Evolutionary conservation across 1,284 basidiomycete species (phyloP).

Genomic region (Ceratobasidium papillatum): DNA sequence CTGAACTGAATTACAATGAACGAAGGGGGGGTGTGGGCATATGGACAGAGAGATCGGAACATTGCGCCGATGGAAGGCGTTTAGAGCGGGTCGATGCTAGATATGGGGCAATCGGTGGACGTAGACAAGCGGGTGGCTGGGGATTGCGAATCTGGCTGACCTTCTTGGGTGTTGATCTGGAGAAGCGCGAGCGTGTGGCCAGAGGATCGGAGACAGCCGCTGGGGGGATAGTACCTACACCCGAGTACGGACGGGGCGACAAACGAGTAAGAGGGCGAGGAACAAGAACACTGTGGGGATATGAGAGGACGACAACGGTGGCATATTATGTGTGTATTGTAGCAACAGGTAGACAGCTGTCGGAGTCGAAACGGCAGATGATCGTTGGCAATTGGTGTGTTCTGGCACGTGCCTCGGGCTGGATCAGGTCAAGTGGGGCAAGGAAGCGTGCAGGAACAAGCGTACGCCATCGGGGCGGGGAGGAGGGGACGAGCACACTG

Average conservation of each 20-base stretch:
- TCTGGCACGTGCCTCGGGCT: slow-evolving; percentile 16
- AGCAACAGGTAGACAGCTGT: slow-evolving; percentile 19
- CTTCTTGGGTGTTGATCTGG: slow-evolving; percentile 9
- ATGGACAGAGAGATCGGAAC: slow-evolving; percentile 19
- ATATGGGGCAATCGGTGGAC: slow-evolving; percentile 8
- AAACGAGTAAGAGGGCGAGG: background rate
- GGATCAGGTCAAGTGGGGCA: background rate
- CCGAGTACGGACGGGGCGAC: slow-evolving; percentile 1
- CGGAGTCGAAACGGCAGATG: slow-evolving; percentile 10
- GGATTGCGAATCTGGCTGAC: background rate
- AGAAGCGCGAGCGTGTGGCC: background rate
- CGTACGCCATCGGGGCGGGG: background rate
- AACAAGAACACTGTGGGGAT: background rate
- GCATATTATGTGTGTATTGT: slow-evolving; percentile 4
- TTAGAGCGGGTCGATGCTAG: background rate
- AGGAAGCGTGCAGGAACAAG: slow-evolving; percentile 17
- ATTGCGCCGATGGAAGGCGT: slow-evolving; percentile 17
- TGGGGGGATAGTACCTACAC: background rate
- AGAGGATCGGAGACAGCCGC: slow-evolving; percentile 17
- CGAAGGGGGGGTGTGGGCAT: background rate
- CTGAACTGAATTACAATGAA: background rate
- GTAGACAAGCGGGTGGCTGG: background rate
- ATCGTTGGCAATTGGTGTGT: slow-evolving; percentile 23
- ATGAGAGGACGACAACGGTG: slow-evolving; percentile 13
- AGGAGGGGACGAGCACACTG: background rate